Evolutionary conservation across 2,329 filamentous ascomycete genomes (phyloP), one percentile per base, ranked within the genome.

Genomic region (Monilinia aucupariae): DNA sequence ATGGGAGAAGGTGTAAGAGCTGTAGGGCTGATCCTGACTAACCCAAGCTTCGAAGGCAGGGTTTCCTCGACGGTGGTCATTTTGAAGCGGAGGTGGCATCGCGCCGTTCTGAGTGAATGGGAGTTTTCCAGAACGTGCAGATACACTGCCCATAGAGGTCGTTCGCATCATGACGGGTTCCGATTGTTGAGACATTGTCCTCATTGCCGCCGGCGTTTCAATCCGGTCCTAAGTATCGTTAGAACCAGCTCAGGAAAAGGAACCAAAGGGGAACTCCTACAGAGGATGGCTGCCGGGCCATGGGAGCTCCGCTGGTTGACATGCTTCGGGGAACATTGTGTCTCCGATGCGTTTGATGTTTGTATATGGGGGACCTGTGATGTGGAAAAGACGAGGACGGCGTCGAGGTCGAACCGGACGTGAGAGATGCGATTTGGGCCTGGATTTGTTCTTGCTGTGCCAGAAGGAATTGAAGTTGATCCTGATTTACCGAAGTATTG

Each of bases 141-240:
- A 72, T 8, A 68, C 64, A 34, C 68, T 67, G 25, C 69, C 70
- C 64, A 64, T 70, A 22, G 71, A 73, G 39, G 65, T 69, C 4
- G 62, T 67, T 45, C 72, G 68, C 49, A 68, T 65, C 72, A 74
- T 74, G 2, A 66, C 60, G 25, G 70, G 66, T 58, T 70, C 68
- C 4, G 72, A 71, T 37, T 65, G 69, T 63, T 73, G 71, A 8
- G 72, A 74, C 15, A 71, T 65, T 20, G 68, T 66, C 63, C 71
- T 63, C 51, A 61, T 59, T 47, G 61, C 64, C n/a, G 54, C 41
- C 20, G 68, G 64, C n/a, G 64, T 56, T 55, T 69, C 68, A 12
- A 63, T 68, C 50, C 69, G 68, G 50, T 71, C 71, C 71, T 73
- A 67, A 32, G 59, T 65, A 59, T 61, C 30, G 66, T 71, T 71